Base-by-base conservation (phyloP, 352 stramenopile species). In the Globisporangium paddicum region DNA sequence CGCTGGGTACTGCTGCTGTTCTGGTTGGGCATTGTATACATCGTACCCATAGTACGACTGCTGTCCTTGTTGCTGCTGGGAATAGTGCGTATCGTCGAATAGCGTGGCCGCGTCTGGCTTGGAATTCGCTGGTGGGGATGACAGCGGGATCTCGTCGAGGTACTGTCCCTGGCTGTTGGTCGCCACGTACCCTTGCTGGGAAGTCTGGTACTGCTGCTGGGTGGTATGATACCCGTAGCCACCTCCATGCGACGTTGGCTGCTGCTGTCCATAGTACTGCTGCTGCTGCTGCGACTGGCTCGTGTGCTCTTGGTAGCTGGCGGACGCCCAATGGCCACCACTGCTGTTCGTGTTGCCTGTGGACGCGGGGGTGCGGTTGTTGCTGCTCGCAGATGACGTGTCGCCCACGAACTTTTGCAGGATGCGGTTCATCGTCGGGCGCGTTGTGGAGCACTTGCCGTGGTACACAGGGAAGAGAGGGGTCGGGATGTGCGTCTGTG, bases 131-230 rank as follows among this genome's bases (percentile, higher is more conserved):
- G 57, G 52, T 5, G 45, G 54, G 9, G 69, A 77, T 13, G 69
- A 71, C 46, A 77, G 38, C 55, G 69, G 66, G 37, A 73, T 66
- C 23, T 77, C 69, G 19, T 71, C 69, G 1, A 77, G 50, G n/a
- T 55, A 54, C 7, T 51, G 52, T 1, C 50, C 50, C 16, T 42
- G 26, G 37, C 25, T 58, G n/a, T 54, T 46, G 2, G 62, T 47
- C 9, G 40, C 41, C 1, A 46, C 19, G 44, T 51, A 42, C 10
- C 55, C 55, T 7, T 53, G 51, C 11, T 67, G 55, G 9, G 44
- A 28, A 8, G 49, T 30, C 59, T 32, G 28, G 28, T 32, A 32
- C 6, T 32, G 28, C 28, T 32, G 28, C 28, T 32, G 28, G 28
- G 28, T 32, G 28, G 28, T 32, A 14, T 44, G 51, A 21, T 37